Evolutionary conservation across 2,329 filamentous ascomycete genomes (phyloP).

Genomic region (Chaetothyriales sp.): DNA sequence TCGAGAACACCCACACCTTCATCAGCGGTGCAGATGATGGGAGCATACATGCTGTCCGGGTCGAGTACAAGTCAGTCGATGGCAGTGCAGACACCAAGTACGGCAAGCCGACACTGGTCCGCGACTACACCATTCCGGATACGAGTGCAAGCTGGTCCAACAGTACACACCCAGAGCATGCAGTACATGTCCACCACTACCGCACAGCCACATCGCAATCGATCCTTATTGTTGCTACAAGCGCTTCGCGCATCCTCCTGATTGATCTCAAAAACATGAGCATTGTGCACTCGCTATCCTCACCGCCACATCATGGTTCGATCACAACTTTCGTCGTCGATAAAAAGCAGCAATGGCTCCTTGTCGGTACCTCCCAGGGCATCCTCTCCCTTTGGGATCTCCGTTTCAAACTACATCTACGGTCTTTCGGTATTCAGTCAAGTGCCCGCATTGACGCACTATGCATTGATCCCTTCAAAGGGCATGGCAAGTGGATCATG

Average conservation of each 20-base stretch:
- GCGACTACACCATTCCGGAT: constrained; percentile 63
- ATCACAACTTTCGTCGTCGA: constrained; percentile 87
- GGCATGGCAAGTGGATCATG: constrained; percentile 71
- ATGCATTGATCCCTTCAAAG: constrained; percentile 62
- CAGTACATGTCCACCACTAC: constrained; percentile 86
- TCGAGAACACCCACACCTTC: constrained; percentile 89
- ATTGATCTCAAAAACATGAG: constrained; percentile 81
- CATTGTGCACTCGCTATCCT: constrained; percentile 64
- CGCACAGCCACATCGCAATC: constrained; percentile 61
- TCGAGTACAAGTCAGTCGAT: constrained; percentile 50
- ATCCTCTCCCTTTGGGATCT: constrained; percentile 92
- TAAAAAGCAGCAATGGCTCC: constrained; percentile 73
- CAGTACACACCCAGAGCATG: constrained; percentile 48
- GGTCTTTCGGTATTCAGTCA: constrained; percentile 71
- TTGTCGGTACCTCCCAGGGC: constrained; percentile 83
- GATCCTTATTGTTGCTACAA: constrained; percentile 75
- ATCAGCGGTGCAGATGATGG: constrained; percentile 82
- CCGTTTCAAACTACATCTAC: constrained; percentile 78
- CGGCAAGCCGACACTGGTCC: constrained; percentile 59
- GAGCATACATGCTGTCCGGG: constrained; percentile 75
- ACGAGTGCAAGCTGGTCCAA: constrained; percentile 13
- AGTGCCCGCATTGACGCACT: constrained; percentile 56
- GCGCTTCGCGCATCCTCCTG: constrained; percentile 66
- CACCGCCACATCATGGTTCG: constrained; percentile 80
- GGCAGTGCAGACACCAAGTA: constrained; percentile 55